These are phyloP conservation scores for Monilinia aucupariae DNA, from an alignment of 2,329 filamentous ascomycete species.

Conservation along the genomic window DNA sequence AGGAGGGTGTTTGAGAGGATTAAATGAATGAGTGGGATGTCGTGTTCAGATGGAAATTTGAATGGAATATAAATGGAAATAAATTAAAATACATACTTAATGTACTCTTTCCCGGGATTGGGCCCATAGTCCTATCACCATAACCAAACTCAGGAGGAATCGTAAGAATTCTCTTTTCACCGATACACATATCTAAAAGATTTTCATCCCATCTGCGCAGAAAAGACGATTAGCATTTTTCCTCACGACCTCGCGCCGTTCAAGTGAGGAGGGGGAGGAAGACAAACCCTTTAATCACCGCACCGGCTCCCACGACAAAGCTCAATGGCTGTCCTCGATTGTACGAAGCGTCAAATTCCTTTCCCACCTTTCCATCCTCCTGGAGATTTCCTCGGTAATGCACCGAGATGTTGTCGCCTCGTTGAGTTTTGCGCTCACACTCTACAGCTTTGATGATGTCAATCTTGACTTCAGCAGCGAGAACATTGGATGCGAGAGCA, in stretches of 20 bases:
- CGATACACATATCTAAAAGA: slow-evolving; percentile 88
- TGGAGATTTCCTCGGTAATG: slow-evolving; percentile 82
- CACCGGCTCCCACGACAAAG: slow-evolving; percentile 73
- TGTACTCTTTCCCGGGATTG: slow-evolving; percentile 77
- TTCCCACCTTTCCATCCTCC: slow-evolving; percentile 51
- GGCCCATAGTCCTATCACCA: slow-evolving; percentile 67
- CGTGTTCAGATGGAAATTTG: not conserved
- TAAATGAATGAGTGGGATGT: not conserved
- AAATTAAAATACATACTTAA: slow-evolving; percentile 60
- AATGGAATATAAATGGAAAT: not conserved
- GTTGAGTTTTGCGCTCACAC: slow-evolving; percentile 71
- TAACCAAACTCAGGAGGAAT: slow-evolving; percentile 87
- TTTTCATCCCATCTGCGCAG: slow-evolving; percentile 75
- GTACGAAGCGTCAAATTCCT: slow-evolving; percentile 81
- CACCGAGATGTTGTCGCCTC: slow-evolving; percentile 75
- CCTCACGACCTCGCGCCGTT: not conserved
- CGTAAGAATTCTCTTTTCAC: slow-evolving; percentile 83
- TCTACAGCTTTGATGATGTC: slow-evolving; percentile 68
- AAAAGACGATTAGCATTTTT: slow-evolving; percentile 8
- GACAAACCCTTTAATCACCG: slow-evolving; percentile 82
- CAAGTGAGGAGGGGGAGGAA: too few relatives aligned
- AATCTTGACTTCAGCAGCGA: slow-evolving; percentile 57
- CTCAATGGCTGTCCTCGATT: slow-evolving; percentile 68
- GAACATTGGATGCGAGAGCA: slow-evolving; percentile 28
- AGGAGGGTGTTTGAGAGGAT: slow-evolving; percentile 7